Evolutionary conservation across 73 alveolate species (phyloP).

Genomic region (Paramecium sexaurelia): DNA sequence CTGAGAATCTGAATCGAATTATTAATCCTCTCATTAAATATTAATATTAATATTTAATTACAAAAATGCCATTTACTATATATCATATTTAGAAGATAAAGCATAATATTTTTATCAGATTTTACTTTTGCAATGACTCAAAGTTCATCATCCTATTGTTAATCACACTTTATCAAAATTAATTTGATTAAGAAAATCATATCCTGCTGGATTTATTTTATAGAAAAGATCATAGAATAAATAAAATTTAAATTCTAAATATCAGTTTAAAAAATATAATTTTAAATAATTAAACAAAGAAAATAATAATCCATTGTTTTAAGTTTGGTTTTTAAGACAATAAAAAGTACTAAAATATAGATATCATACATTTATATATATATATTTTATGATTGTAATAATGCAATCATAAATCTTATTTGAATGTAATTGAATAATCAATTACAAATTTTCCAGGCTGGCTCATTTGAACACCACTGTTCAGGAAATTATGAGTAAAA

Average conservation of each 20-base stretch:
- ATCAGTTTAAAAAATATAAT: too few species aligned
- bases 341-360: background rate
- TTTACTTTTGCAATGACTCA: too few species aligned
- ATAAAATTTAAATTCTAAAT: too few species aligned
- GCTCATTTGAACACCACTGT: conserved; percentile 44
- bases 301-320: background rate
- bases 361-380: background rate
- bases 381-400: conserved; percentile 19
- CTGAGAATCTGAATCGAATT: background rate
- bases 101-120: too few species aligned
- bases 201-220: too few species aligned
- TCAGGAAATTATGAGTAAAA: conserved; percentile 45
- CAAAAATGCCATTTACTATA: background rate
- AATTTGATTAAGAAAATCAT: too few species aligned
- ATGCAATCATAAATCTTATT: conserved; percentile 13
- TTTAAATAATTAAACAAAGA: too few species aligned
- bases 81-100: background rate
- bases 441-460: conserved; percentile 33
- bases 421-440: conserved; percentile 39
- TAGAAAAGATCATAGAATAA: too few species aligned
- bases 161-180: too few species aligned
- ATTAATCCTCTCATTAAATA: conserved; percentile 8
- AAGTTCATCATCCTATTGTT: too few species aligned
- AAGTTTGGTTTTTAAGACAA: background rate
- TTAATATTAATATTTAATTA: background rate